These are phyloP conservation scores for Actinomortierella ambigua DNA, from an alignment of 371 early-diverging fungal species.

Conservation along the genomic window DNA sequence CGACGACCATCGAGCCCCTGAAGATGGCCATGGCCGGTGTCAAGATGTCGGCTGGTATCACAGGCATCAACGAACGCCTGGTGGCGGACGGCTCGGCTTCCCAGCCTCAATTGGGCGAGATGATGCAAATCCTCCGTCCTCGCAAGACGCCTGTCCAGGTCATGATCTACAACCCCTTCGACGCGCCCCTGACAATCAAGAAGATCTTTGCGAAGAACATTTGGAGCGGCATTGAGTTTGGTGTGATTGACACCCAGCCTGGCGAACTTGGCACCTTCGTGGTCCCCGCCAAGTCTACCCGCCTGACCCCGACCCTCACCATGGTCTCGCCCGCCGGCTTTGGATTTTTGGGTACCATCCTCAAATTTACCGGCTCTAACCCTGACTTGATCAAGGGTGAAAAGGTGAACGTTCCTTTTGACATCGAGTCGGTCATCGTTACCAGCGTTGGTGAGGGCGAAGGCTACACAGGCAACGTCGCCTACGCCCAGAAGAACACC, in stretches of 20 bases:
- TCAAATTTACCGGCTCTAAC: slow-evolving; percentile 12
- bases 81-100: slow-evolving; percentile 32
- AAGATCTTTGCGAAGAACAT: slow-evolving; percentile 25
- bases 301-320: slow-evolving; percentile 16
- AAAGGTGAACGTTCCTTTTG: slow-evolving; percentile 20
- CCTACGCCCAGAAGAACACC: slow-evolving; percentile 15
- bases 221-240: slow-evolving; percentile 24
- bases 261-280: slow-evolving; percentile 1
- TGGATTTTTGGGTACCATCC: slow-evolving; percentile 16
- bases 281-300: slow-evolving; percentile 15
- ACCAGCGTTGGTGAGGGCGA: slow-evolving; percentile 17
- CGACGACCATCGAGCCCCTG: slow-evolving; percentile 49
- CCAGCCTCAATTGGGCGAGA: slow-evolving; percentile 13
- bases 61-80: slow-evolving; percentile 47
- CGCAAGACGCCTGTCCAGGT: slow-evolving; percentile 45
- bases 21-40: slow-evolving; percentile 53
- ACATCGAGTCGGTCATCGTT: slow-evolving; percentile 32
- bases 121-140: slow-evolving; percentile 16
- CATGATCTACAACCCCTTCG: slow-evolving; percentile 52
- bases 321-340: slow-evolving; percentile 25
- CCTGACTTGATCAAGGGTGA: slow-evolving; percentile 9
- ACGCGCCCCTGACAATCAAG: slow-evolving; percentile 40
- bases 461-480: slow-evolving; percentile 17
- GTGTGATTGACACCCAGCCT: slow-evolving; percentile 15
- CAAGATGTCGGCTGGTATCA: slow-evolving; percentile 46